Conservation (phyloP, 306 rosid genomes). For the Fagus crenata region DNA sequence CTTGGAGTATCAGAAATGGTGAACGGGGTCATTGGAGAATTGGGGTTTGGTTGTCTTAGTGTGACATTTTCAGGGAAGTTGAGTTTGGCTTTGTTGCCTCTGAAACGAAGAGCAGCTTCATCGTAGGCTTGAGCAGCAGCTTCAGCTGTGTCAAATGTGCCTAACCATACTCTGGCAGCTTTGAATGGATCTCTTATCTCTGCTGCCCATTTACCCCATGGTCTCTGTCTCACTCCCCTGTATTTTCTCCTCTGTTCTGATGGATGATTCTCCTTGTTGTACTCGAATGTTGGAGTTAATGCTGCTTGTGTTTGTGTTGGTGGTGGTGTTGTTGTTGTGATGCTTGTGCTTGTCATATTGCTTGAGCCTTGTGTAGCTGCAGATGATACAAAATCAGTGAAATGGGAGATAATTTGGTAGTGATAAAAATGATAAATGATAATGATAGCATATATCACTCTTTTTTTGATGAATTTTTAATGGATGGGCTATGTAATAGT, state of each 20-base stretch:
- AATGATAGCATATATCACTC: neutral
- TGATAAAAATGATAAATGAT: neutral
- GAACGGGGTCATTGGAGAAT: slow-evolving; percentile 21
- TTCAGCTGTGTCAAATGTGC: slow-evolving; percentile 59
- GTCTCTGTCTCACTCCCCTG: slow-evolving; percentile 71
- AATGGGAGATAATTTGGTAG: neutral
- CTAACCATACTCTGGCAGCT: slow-evolving; percentile 67
- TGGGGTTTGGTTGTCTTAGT: slow-evolving; percentile 15
- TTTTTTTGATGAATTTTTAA: neutral
- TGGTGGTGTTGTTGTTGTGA: neutral
- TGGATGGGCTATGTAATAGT: neutral
- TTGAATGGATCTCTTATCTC: slow-evolving; percentile 63
- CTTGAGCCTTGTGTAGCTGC: slow-evolving; percentile 25
- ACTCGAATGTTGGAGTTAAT: slow-evolving; percentile 35
- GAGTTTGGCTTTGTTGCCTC: slow-evolving; percentile 69
- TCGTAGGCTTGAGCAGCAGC: slow-evolving; percentile 64
- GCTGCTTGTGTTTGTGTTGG: neutral
- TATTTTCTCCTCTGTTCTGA: slow-evolving; percentile 42
- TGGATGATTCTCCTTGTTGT: slow-evolving; percentile 20
- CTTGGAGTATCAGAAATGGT: slow-evolving; percentile 3
- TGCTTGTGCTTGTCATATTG: neutral
- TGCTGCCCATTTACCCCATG: slow-evolving; percentile 76
- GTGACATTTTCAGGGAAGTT: slow-evolving; percentile 67
- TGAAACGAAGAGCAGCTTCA: slow-evolving; percentile 55
- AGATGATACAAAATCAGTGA: neutral